phyloP scores from a whole-genome alignment of 148 eudicot species.

The Vaccinium corymbosum region DNA sequence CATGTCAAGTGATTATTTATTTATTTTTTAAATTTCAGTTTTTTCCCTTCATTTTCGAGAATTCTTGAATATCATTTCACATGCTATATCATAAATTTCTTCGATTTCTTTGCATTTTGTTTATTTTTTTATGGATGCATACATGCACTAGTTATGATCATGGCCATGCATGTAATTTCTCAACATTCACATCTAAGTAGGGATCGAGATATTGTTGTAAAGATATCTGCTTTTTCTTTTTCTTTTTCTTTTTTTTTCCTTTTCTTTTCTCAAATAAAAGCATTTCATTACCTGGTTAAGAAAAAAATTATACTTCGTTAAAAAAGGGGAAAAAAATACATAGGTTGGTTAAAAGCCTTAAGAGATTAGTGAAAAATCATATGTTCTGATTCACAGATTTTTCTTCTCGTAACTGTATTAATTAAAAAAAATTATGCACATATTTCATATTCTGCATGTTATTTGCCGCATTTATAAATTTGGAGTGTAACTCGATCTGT shows the following conservation, averaged over 20 bases:
- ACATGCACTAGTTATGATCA: neutral
- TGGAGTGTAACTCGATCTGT: neutral
- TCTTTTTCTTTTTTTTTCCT: neutral
- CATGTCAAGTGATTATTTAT: neutral
- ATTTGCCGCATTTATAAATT: slow-evolving; percentile 37
- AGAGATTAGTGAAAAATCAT: neutral
- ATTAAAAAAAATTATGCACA: slow-evolving; percentile 19
- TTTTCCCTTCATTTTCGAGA: neutral
- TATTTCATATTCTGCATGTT: neutral
- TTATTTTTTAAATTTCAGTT: neutral
- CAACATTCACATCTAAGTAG: neutral
- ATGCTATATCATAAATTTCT: neutral
- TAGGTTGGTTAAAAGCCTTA: slow-evolving; percentile 19
- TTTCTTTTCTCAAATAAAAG: neutral
- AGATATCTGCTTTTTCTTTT: neutral
- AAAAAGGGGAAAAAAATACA: neutral
- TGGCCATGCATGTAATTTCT: neutral
- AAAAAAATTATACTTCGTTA: neutral
- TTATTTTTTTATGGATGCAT: neutral
- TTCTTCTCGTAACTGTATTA: neutral
- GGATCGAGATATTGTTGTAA: neutral
- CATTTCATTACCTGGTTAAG: neutral
- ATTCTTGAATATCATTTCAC: neutral
- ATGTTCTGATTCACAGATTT: neutral
- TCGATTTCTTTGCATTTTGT: neutral